Evolutionary conservation across 495 filamentous ascomycete genomes (phyloP), one percentile per base, ranked within the genome.

Genomic region (Bacidia gigantensis): DNA sequence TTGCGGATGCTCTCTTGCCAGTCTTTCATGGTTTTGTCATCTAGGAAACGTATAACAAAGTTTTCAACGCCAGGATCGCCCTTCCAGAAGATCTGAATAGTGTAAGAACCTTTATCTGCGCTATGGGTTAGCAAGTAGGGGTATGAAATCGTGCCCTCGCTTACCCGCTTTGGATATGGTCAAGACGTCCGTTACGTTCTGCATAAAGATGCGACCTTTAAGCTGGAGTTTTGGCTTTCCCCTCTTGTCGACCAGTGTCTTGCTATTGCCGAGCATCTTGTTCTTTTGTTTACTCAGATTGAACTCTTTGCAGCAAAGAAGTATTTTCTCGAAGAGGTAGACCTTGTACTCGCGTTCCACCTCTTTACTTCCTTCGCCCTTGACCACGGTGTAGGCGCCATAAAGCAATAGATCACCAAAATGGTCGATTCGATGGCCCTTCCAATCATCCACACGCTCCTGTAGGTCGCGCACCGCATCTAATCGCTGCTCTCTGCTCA

Each of bases 131-230:
- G 48, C 20, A 48, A 23, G 9, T 0, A n/a, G n/a, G 24, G 26
- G 17, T 17, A 49, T 56, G 43, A 54, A 35, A 47, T 1, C 43
- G 21, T 24, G 51, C 10, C 41, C 23, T 20, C 11, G 56, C 67
- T 60, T 81, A 95, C 89, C 89, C 61, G 84, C 82, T 64, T 87
- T 94, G 50, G 79, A 76, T 26, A 89, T 69, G 17, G 84, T 86
- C 3, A 95, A 70, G 22, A 94, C 84, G 61, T 97, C 89, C 5
- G 92, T 98, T 42, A 98, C 90, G 62, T 98, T 98, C 51, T 90
- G 89, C 90, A 98, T 96, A 67, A 97, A 97, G 60, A 98, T 98
- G 20, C 92, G 80, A 22, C 92, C 92, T 68, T 97, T 98, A 26
- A 98, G 75, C 63, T 95, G 89, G 46, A 98, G 71, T 63, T 85